Conservation (phyloP, 441 rosid genomes). For the Isatis lusitanica region DNA sequence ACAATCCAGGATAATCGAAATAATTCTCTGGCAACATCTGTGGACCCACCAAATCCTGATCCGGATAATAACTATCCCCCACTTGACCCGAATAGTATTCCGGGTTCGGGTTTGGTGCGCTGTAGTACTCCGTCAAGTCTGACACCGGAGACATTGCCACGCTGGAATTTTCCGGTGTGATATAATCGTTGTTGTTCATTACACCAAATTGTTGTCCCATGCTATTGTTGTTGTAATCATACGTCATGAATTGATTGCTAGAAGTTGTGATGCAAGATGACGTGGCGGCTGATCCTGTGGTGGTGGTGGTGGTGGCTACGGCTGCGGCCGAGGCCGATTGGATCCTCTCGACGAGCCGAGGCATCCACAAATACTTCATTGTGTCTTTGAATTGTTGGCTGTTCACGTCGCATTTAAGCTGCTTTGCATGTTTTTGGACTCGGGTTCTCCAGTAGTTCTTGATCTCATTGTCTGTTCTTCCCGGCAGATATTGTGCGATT, state of each 20-base stretch:
- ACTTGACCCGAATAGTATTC: constrained; percentile 36
- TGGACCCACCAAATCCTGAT: constrained; percentile 31
- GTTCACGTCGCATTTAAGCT: constrained; percentile 91
- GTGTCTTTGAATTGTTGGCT: constrained; percentile 97
- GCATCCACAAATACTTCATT: constrained; percentile 93
- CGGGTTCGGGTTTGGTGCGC: constrained; percentile 39
- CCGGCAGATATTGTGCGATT: constrained; percentile 90
- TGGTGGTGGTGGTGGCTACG: constrained; percentile 23
- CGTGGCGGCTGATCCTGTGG: constrained; percentile 31
- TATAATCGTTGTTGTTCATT: constrained; percentile 16
- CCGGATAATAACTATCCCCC: constrained; percentile 32
- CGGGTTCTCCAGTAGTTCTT: constrained; percentile 98
- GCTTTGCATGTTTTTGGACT: constrained; percentile 97
- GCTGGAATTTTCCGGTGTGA: constrained; percentile 69
- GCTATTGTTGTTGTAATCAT: constrained; percentile 28
- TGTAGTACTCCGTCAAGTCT: constrained; percentile 62
- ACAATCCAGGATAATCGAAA: constrained; percentile 46
- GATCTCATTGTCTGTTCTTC: constrained; percentile 95
- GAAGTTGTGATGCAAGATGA: constrained; percentile 37
- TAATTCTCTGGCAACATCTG: constrained; percentile 45
- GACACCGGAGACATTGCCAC: constrained; percentile 62
- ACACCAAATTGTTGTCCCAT: constrained; percentile 40
- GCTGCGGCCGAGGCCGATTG: constrained; percentile 51
- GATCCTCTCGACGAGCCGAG: constrained; percentile 81
- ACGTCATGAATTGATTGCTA: constrained; percentile 26